Conservation (phyloP, 805 yeast genomes). For the Pichia thaimueangensis region DNA sequence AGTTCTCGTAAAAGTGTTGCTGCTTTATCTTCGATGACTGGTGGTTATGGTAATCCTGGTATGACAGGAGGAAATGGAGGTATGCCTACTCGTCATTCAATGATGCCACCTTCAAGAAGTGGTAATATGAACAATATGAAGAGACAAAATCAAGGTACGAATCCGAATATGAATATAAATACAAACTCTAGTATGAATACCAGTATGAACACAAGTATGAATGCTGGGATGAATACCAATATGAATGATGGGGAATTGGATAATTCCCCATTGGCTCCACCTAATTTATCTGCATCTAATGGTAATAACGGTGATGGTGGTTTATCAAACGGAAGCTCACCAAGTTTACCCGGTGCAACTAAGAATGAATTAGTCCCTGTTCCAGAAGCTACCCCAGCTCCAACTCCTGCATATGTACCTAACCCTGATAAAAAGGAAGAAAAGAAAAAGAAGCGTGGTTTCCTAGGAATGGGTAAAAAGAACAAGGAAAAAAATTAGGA, state of each 20-base stretch:
- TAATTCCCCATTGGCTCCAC: conserved; percentile 4
- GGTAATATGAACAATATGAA: neutral
- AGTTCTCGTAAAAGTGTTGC: conserved; percentile 33
- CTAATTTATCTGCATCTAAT: conserved; percentile 1
- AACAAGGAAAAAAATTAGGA: conserved; percentile 1
- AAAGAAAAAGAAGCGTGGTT: conserved; percentile 39
- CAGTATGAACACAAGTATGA: too few relatives aligned
- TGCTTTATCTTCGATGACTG: conserved; percentile 23
- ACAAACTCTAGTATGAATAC: neutral
- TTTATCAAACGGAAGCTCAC: conserved; percentile 4
- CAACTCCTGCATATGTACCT: conserved; percentile 48
- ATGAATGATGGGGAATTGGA: conserved; percentile 3
- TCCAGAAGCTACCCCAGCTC: conserved; percentile 29
- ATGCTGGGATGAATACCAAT: conserved; percentile 1
- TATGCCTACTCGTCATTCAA: conserved; percentile 23
- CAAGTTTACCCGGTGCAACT: conserved; percentile 6
- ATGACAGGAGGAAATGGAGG: too few relatives aligned
- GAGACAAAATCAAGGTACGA: neutral
- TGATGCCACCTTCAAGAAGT: conserved; percentile 22
- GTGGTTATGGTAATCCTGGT: conserved; percentile 7
- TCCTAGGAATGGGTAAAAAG: conserved; percentile 57
- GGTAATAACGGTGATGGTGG: conserved; percentile 5
- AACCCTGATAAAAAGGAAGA: conserved; percentile 24
- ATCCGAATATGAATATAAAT: neutral
- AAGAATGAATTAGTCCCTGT: conserved; percentile 18